Conservation (phyloP, 2,329 filamentous ascomycete genomes). For the Endoconidiophora polonica region DNA sequence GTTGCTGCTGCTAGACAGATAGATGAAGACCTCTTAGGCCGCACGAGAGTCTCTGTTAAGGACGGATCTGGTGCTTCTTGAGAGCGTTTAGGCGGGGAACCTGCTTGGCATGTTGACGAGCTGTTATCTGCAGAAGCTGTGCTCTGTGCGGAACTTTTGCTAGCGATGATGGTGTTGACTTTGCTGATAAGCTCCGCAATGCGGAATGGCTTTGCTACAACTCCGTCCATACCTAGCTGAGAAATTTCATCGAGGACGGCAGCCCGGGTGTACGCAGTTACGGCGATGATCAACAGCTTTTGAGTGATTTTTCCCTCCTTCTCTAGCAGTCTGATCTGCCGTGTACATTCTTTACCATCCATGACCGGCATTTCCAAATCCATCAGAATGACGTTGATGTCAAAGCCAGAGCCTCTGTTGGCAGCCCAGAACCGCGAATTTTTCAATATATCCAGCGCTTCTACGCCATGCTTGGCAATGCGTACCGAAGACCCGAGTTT, state of each 20-base stretch:
- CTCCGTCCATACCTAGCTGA: slow-evolving; percentile 38
- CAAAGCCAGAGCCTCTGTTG: slow-evolving; percentile 28
- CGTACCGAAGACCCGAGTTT: slow-evolving; percentile 43
- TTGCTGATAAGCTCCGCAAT: slow-evolving; percentile 53
- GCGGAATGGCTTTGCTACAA: slow-evolving; percentile 68
- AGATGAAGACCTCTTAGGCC: background rate
- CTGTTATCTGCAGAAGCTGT: too few relatives aligned
- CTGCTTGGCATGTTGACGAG: too few relatives aligned
- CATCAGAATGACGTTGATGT: slow-evolving; percentile 57
- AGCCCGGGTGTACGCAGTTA: slow-evolving; percentile 63
- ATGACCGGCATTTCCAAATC: slow-evolving; percentile 74
- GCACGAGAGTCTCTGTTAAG: too few relatives aligned
- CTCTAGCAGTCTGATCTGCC: slow-evolving; percentile 52
- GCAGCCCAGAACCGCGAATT: slow-evolving; percentile 39
- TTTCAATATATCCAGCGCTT: slow-evolving; percentile 41
- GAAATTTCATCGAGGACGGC: slow-evolving; percentile 14
- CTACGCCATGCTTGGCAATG: slow-evolving; percentile 48
- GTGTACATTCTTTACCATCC: slow-evolving; percentile 61
- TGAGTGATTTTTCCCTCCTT: slow-evolving; percentile 39
- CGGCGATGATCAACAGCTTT: slow-evolving; percentile 65
- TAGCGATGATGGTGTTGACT: slow-evolving; percentile 38
- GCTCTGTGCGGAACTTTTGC: too few relatives aligned
- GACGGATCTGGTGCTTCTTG: too few relatives aligned
- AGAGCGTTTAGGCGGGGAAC: too few relatives aligned
- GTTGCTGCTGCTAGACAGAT: background rate